Conservation (phyloP, 345 rosid species). For the Rhizophora apiculata region DNA sequence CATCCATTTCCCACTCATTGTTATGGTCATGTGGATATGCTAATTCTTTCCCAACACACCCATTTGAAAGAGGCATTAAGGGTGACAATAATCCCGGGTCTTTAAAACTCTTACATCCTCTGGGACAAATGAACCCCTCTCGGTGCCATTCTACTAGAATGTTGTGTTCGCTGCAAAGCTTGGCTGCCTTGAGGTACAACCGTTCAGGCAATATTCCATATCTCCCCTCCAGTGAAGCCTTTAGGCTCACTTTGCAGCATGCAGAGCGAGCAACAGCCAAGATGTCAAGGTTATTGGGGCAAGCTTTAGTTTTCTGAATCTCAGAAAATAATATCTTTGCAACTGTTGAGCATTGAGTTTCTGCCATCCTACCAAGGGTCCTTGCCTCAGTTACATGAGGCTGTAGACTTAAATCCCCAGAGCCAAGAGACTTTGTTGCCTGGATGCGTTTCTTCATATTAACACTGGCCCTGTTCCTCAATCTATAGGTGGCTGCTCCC, state of each 20-base stretch:
- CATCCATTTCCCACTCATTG: constrained; percentile 65
- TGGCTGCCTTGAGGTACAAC: constrained; percentile 83
- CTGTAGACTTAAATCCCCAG: constrained; percentile 30
- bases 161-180: constrained; percentile 84
- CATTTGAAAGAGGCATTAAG: constrained; percentile 40
- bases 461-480: constrained; percentile 58
- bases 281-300: constrained; percentile 79
- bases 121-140: constrained; percentile 67
- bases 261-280: constrained; percentile 70
- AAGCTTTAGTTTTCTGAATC: constrained; percentile 69
- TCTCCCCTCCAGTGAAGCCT: constrained; percentile 63
- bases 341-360: constrained; percentile 64
- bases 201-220: constrained; percentile 73
- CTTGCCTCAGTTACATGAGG: constrained; percentile 36
- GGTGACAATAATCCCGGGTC: constrained; percentile 37
- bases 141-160: constrained; percentile 79
- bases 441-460: constrained; percentile 79
- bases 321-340: constrained; percentile 64
- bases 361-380: constrained; percentile 49
- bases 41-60: constrained; percentile 18
- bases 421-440: constrained; percentile 48
- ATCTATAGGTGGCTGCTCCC: constrained; percentile 74
- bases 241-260: constrained; percentile 82
- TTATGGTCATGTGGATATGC: constrained; percentile 28
- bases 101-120: constrained; percentile 64